These are phyloP conservation scores for Hericium coralloides DNA, from an alignment of 768 basidiomycete genomes.

Conservation along the genomic window DNA sequence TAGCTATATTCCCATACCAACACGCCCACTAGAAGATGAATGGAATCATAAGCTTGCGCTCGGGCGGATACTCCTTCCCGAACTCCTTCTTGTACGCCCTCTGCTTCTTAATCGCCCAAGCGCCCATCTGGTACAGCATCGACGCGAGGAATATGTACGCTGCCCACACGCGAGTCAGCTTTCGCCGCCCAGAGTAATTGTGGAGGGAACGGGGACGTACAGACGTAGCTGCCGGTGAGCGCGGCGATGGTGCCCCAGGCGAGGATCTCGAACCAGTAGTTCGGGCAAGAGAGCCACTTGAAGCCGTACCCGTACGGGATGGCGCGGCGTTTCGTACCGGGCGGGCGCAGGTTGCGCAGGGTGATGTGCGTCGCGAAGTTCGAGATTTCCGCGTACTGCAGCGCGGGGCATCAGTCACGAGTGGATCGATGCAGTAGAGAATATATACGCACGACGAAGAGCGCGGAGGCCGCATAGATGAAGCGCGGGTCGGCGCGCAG, in stretches of 20 bases:
- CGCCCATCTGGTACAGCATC: constrained; percentile 56
- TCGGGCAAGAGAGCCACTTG: constrained; percentile 77
- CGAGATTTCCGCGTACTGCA: constrained; percentile 74
- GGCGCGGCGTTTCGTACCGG: constrained; percentile 67
- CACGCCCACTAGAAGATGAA: constrained; percentile 39
- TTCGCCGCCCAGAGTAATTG: not conserved
- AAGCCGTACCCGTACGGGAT: constrained; percentile 94
- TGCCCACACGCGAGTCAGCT: constrained; percentile 24
- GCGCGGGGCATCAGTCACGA: not conserved
- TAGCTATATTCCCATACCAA: no score
- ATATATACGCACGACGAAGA: constrained; percentile 63
- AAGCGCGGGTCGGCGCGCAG: constrained; percentile 56
- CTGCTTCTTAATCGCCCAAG: constrained; percentile 93
- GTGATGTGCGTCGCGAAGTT: constrained; percentile 81
- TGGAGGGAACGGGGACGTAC: constrained; percentile 34
- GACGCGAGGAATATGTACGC: constrained; percentile 60
- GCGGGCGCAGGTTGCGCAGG: constrained; percentile 75
- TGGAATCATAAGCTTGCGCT: constrained; percentile 73
- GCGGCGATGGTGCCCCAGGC: constrained; percentile 62
- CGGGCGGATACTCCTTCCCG: constrained; percentile 70
- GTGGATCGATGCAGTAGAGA: no score
- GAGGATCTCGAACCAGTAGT: constrained; percentile 88
- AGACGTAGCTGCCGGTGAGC: constrained; percentile 71
- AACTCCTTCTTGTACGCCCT: constrained; percentile 87
- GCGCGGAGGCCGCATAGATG: constrained; percentile 51